These are phyloP conservation scores for Amniculicola lignicola DNA, from an alignment of 495 filamentous ascomycete species.

Conservation along the genomic window DNA sequence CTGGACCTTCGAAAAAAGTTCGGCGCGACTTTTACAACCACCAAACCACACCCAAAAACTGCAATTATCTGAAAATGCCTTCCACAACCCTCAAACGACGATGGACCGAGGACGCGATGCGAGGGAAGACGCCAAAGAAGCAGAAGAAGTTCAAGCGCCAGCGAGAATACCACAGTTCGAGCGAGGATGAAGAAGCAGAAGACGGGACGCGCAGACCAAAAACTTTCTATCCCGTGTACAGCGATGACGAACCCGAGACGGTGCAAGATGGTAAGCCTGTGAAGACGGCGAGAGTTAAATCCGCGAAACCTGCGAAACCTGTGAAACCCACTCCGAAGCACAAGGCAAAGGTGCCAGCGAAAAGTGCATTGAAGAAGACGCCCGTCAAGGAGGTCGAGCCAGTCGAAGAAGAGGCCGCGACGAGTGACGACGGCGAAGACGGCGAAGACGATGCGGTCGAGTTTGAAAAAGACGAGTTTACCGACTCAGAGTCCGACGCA, in stretches of 20 bases:
- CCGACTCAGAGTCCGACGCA: conserved; percentile 10
- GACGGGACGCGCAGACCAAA: conserved; percentile 41
- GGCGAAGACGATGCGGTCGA: conserved; percentile 41
- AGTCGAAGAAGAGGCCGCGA: conserved; percentile 30
- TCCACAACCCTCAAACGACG: conserved; percentile 35
- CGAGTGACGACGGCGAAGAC: conserved; percentile 30
- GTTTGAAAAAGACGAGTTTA: conserved; percentile 13
- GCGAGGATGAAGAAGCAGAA: conserved; percentile 52
- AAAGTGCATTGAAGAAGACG: conserved; percentile 40
- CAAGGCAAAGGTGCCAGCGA: conserved; percentile 18
- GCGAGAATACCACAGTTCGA: conserved; percentile 69
- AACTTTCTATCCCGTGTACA: conserved; percentile 60
- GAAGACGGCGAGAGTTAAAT: too few species aligned
- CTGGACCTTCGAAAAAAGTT: too few species aligned
- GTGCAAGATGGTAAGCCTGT: conserved; percentile 34
- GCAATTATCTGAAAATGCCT: conserved; percentile 23
- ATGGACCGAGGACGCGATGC: conserved; percentile 37
- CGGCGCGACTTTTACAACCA: not conserved
- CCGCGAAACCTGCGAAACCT: too few species aligned
- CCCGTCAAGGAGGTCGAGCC: conserved; percentile 43
- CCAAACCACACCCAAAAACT: not conserved
- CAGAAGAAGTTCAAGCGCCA: conserved; percentile 71
- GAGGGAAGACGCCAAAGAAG: conserved; percentile 35
- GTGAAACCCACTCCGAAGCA: conserved; percentile 35
- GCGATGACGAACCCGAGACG: conserved; percentile 50